Base-by-base conservation (phyloP, 495 filamentous ascomycete species). In the Extremus antarcticus region DNA sequence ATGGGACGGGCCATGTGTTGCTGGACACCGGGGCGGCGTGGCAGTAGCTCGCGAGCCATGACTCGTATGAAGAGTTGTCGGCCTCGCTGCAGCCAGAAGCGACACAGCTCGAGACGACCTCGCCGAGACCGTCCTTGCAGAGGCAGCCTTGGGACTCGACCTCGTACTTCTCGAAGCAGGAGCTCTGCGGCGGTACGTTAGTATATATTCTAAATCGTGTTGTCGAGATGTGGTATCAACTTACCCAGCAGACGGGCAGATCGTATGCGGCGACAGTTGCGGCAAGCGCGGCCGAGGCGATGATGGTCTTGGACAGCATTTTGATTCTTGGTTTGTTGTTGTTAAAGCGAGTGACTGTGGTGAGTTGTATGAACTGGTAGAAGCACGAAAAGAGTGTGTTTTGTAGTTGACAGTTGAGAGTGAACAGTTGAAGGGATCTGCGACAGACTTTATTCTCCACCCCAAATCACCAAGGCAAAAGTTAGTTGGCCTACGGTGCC, bases 101-200 rank as follows among this genome's bases (percentile, higher is more conserved):
- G 41, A 45, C 19, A 21, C 41, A 45, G 7, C n/a, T 45, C 8
- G 41, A 45, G 16, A 45, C 41, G 41, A 45, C 41, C 16, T n/a
- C 15, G 41, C 41, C 41, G 41, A 45, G 41, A 45, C 16, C 41
- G 19, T 45, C 41, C 41, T 45, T 45, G 41, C 41, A 45, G 41
- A 45, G 41, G 41, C 41, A 45, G 41, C 41, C 41, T n/a, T 45
- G 41, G 17, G 41, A 45, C 41, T 45, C 41, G 41, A 45, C 41
- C n/a, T 45, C 41, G 41, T 45, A 45, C 41, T 45, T 3, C 16
- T n/a, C 15, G 41, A 45, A 45, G 41, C 41, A 45, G 41, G 15
- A n/a, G 29, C 29, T 35, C 29, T n/a, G n/a, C n/a, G n/a, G n/a
- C n/a, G n/a, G n/a, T n/a, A n/a, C n/a, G n/a, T n/a, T n/a, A n/a